Percentiles rank a stretch among this genome's conserved stretches.
Evolutionary conservation across 805 yeast genomes (phyloP).

Genomic region (Scheffersomyces coipomensis): DNA sequence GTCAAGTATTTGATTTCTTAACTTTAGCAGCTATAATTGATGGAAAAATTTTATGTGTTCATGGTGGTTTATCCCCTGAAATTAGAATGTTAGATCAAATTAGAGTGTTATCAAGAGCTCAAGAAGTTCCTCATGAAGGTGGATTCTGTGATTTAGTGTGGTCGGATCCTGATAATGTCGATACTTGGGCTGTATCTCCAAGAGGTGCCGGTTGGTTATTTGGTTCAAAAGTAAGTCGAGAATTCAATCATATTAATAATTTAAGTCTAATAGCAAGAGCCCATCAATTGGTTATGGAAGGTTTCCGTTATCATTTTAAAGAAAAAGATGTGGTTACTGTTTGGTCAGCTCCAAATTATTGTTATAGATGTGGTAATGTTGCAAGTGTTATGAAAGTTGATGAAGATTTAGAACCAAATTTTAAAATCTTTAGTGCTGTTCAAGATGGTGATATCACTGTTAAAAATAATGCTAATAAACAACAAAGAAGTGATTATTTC

Average conservation of each 20-base stretch:
- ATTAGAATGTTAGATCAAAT: constrained; percentile 96
- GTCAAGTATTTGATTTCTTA: constrained; percentile 92
- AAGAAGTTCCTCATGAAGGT: constrained; percentile 98
- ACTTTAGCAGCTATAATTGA: constrained; percentile 95
- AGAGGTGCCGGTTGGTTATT: constrained; percentile 99
- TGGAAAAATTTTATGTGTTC: constrained; percentile 91
- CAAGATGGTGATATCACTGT: constrained; percentile 67
- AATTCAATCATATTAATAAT: constrained; percentile 93
- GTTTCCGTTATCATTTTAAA: constrained; percentile 92
- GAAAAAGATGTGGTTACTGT: constrained; percentile 97
- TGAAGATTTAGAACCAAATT: constrained; percentile 81
- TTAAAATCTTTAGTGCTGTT: constrained; percentile 93
- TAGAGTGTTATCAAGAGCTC: constrained; percentile 90
- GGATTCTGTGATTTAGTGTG: constrained; percentile 97
- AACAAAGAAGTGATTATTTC: constrained; percentile 47
- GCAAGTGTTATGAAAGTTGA: constrained; percentile 97
- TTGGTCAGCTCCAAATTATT: constrained; percentile 97
- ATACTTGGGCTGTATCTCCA: constrained; percentile 97
- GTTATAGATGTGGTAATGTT: constrained; percentile 96
- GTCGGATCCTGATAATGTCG: constrained; percentile 98
- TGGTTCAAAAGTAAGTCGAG: constrained; percentile 91
- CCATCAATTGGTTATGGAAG: constrained; percentile 98
- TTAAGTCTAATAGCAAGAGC: constrained; percentile 89
- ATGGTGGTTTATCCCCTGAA: constrained; percentile 96
- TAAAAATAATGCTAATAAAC: constrained; percentile 37